phyloP scores from a whole-genome alignment of 257 asterid genomes.

The Dorcoceras hygrometricum region DNA sequence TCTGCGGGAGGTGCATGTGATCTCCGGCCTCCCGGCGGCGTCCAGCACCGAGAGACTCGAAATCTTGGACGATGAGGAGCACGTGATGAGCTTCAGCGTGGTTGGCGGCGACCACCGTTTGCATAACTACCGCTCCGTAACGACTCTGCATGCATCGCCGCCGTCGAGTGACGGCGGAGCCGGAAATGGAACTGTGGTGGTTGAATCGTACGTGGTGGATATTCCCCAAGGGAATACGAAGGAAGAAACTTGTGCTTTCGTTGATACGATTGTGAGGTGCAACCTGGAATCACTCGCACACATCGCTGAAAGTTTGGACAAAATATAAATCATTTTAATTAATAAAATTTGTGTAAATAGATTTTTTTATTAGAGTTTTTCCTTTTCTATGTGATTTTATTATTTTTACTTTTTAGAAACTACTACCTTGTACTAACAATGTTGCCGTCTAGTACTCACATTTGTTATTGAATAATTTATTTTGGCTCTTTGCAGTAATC shows the following conservation, averaged over 20 bases:
- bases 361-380: background rate
- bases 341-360: too few species aligned
- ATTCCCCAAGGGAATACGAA: slow-evolving; percentile 48
- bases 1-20: slow-evolving; percentile 41
- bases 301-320: background rate
- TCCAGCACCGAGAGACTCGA: slow-evolving; percentile 52
- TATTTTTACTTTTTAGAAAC: too few species aligned
- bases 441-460: too few species aligned
- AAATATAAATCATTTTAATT: too few species aligned
- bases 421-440: too few species aligned
- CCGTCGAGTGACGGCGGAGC: background rate
- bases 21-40: slow-evolving; percentile 48
- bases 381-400: background rate
- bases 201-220: slow-evolving; percentile 51
- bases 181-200: slow-evolving; percentile 30
- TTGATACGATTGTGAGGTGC: slow-evolving; percentile 47
- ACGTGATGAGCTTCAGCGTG: slow-evolving; percentile 42
- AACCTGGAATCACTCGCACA: slow-evolving; percentile 21
- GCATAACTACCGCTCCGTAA: slow-evolving; percentile 44
- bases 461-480: too few species aligned
- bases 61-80: slow-evolving; percentile 42
- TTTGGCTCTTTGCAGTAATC: too few species aligned
- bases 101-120: slow-evolving; percentile 52
- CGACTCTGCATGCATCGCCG: slow-evolving; percentile 37
- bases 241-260: slow-evolving; percentile 44